Base-by-base conservation (phyloP, 2,329 filamentous ascomycete genomes). In the Annulohypoxylon truncatum region DNA sequence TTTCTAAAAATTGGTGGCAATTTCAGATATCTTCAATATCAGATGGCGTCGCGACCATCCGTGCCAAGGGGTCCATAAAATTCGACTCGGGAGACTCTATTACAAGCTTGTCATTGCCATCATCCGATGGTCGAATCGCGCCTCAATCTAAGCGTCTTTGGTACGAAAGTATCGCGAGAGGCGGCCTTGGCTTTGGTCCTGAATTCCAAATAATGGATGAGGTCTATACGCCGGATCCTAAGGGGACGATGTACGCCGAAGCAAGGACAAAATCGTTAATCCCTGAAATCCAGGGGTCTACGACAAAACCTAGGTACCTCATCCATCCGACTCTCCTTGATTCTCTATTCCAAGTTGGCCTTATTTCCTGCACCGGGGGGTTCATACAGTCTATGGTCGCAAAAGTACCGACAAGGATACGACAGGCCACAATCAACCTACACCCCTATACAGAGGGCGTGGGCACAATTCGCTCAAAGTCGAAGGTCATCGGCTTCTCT, bases 321-420 rank as follows among this genome's bases (percentile, higher is more conserved):
- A 18, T 42, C 9, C 38, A 42, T 12, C 38, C 38, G 22, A 20
- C 15, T 22, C 7, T 42, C 1, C 38, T 56, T 12, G 53, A 56
- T 13, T 24, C 8, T 13, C n/a, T 56, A n/a, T 20, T 56, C 28
- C 53, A 56, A 44, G 33, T 47, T 7, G 53, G 28, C 15, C 24
- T 46, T 12, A 26, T 46, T 35, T 46, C 53, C n/a, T 56, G 33
- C 28, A 56, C 53, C 13, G 40, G 40, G 9, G 53, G 40, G 6
- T 46, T 56, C 26, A 46, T 47, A 22, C 33, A 54, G 15, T 42
- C 51, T 0, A 42, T 54, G 33, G 13, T 42, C 18, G 33, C 51
- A 26, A 42, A 54, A 9, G 51, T 54, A 18, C 51, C 51, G 2
- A 54, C 51, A n/a, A 54, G 24, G 35, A 42, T 54, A 18, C n/a